phyloP scores from a whole-genome alignment of 768 basidiomycete species.

The Trametes cinnabarina region DNA sequence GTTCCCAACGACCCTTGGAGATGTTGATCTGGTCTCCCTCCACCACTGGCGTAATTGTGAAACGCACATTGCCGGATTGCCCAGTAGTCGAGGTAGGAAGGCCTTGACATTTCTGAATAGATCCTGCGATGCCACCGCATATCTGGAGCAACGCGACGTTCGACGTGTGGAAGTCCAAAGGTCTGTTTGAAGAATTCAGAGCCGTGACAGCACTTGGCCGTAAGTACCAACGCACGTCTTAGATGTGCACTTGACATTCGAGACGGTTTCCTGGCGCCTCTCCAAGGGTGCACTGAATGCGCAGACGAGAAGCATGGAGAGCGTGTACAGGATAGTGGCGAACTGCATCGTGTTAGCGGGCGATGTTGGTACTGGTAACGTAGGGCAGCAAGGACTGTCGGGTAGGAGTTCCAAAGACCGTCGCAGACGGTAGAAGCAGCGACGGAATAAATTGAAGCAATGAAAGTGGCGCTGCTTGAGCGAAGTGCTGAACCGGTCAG shows the following conservation, averaged over 20 bases:
- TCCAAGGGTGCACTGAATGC: conserved; percentile 23
- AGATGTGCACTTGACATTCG: conserved; percentile 23
- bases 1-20: conserved; percentile 32
- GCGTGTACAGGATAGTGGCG: conserved; percentile 20
- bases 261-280: conserved; percentile 21
- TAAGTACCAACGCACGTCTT: conserved; percentile 9
- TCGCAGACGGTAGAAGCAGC: conserved; percentile 21
- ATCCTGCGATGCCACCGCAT: conserved; percentile 30
- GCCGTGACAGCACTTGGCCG: neutral
- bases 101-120: conserved; percentile 30
- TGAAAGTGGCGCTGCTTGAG: conserved; percentile 16
- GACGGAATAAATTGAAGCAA: conserved; percentile 1
- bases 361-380: neutral
- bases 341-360: conserved; percentile 20
- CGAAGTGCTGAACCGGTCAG: conserved; percentile 25
- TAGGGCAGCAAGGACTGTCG: neutral
- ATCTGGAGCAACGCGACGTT: conserved; percentile 31
- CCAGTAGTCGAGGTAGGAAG: conserved; percentile 26
- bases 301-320: conserved; percentile 19
- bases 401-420: conserved; percentile 19
- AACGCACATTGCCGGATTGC: conserved; percentile 23
- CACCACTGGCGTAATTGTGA: conserved; percentile 25
- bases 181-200: conserved; percentile 1
- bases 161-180: conserved; percentile 27
- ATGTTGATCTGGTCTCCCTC: conserved; percentile 28